Base-by-base conservation (phyloP, 371 early-diverging fungal genomes). In the Mycotypha africana region DNA sequence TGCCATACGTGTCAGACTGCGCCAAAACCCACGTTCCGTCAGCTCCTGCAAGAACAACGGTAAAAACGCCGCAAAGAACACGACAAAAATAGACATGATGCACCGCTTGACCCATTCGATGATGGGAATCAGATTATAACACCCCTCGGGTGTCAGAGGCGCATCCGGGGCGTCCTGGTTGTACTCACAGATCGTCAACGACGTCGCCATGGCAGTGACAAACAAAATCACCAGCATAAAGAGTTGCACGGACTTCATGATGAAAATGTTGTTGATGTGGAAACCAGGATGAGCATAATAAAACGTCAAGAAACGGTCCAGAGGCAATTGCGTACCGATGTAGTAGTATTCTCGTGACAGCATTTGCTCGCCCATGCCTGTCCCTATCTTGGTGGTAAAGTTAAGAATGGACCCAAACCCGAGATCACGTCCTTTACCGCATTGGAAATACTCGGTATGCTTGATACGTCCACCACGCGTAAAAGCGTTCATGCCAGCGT, bases 331-430 rank as follows among this genome's bases (percentile, higher is more conserved):
- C 7, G 90, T 84, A 10, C 92, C 90, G 21, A 93, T 64, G 64
- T 89, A 88, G 63, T 93, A 93, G 67, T 92, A 85, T 60, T 93
- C 94, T 24, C 94, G 78, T 19, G 92, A 91, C 30, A 93, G 60
- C 79, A 90, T 86, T 63, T 93, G 93, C 62, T 93, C 93, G 14
- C 88, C 92, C 90, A 93, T 93, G 45, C 94, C 93, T 3, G 89
- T 81, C 36, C 92, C 91, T 37, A 93, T 90, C 65, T 94, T 93
- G 25, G 92, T 87, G 34, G 82, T 82, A 52, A 92, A 94, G 64
- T 88, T 85, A 47, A 93, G 81, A 30, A 91, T 85, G 12, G 92
- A 91, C 36, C 88, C 81, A 63, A 93, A 89, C 2, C 93, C 92
- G 40, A 94, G 80, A 65, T 94, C 93, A 48, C 91, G 85, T 4